phyloP scores from a whole-genome alignment of 2,329 filamentous ascomycete species.

The Cercospora beticola region DNA sequence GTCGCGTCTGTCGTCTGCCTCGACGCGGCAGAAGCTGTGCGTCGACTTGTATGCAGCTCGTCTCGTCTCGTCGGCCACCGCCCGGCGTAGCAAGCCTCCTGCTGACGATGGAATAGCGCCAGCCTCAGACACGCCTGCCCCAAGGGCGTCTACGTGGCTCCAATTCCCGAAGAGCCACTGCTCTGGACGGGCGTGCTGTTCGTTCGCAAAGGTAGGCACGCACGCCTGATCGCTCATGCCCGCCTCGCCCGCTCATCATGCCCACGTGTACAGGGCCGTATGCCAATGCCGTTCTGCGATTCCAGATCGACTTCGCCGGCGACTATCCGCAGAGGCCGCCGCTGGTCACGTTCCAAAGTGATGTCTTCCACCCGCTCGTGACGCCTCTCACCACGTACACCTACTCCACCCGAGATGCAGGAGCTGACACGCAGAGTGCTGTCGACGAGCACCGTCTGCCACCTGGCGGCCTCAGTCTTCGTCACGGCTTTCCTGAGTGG shows the following conservation, averaged over 20 bases:
- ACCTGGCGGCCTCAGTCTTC: constrained; percentile 84
- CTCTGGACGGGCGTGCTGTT: constrained; percentile 92
- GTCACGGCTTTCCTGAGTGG: constrained; percentile 89
- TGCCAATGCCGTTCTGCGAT: constrained; percentile 79
- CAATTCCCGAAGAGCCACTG: constrained; percentile 76
- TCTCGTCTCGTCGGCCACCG: background rate
- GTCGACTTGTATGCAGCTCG: constrained; percentile 67
- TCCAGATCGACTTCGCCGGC: constrained; percentile 83
- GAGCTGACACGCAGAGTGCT: constrained; percentile 75
- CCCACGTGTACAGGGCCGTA: constrained; percentile 70
- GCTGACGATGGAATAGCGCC: constrained; percentile 24
- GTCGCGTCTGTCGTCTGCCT: constrained; percentile 31
- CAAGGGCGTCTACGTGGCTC: constrained; percentile 80
- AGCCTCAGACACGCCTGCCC: constrained; percentile 64
- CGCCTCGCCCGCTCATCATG: constrained; percentile 9
- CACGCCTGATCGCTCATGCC: background rate
- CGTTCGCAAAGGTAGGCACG: constrained; percentile 71
- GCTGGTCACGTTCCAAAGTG: constrained; percentile 81
- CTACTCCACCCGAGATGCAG: constrained; percentile 76
- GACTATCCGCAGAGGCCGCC: constrained; percentile 78
- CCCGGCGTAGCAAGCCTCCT: background rate
- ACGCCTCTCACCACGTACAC: constrained; percentile 93
- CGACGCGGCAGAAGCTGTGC: constrained; percentile 73
- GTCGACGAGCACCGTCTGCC: constrained; percentile 79
- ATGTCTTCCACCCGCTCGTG: constrained; percentile 92